Evolutionary conservation across 495 filamentous ascomycete genomes (phyloP), one percentile per base, ranked within the genome.

Genomic region (Jackrogersella multiformis): DNA sequence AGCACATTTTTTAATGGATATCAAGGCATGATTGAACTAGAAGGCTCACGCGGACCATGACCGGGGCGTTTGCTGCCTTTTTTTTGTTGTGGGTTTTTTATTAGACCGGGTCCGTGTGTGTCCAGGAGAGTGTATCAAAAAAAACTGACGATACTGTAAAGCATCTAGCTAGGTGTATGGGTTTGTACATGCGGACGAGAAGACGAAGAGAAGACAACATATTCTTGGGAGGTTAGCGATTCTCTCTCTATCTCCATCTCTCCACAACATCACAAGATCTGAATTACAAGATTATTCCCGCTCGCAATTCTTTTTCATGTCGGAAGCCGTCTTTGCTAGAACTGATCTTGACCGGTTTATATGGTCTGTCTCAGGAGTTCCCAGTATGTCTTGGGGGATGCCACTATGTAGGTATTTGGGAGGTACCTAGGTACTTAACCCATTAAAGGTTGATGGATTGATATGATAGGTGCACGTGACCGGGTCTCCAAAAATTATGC

Each of bases 21-120:
- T 70, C 70, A 58, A 68, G 70, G 65, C 72, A 74, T 70, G 72
- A 74, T 72, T 74, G 63, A 73, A 74, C 70, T 73, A 74, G 70
- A 74, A 56, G 41, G 64, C 61, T 68, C 55, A 63, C 51, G 56
- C 46, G 69, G 59, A 61, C 62, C 63, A 70, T 63, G 64, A 51
- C 52, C 32, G 67, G 61, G 72, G 72, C 66, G 69, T 74, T 72
- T 63, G 45, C 64, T 34, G 41, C 45, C 52, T 32, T 24, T 45
- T 63, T 61, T 66, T 57, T 53, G 18, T 35, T 45, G 36, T 39
- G n/a, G 51, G 23, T 52, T 66, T 21, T 65, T 56, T 55, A 38
- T 58, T 61, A 60, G 63, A 61, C 46, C 48, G 26, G 57, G 57
- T 39, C 61, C 28, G 48, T 35, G 34, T 49, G 45, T 32, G 48